Conservation (phyloP, 2,329 filamentous ascomycete genomes). For the Ceratocystis diversiconidia region DNA sequence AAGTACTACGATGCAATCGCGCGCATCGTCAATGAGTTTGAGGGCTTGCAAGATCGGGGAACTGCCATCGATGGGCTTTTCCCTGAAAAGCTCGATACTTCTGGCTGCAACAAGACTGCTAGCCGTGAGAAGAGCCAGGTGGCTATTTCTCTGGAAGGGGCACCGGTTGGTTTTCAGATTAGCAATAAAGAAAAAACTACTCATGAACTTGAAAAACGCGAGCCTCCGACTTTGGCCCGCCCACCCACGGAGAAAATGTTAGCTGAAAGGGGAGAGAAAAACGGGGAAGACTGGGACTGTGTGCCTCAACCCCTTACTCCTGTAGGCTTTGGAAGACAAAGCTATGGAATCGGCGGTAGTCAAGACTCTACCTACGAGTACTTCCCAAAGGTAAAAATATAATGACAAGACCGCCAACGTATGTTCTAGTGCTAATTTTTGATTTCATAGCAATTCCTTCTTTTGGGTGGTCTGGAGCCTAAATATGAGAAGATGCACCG, state of each 20-base stretch:
- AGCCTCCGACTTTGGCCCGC: background rate
- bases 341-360: slow-evolving; percentile 47
- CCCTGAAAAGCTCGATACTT: slow-evolving; percentile 60
- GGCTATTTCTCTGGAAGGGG: background rate
- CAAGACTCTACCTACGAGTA: slow-evolving; percentile 62
- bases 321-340: slow-evolving; percentile 31
- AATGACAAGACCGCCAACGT: background rate
- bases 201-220: background rate
- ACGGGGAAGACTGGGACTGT: slow-evolving; percentile 30
- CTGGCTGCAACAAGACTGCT: slow-evolving; percentile 55
- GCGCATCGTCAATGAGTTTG: slow-evolving; percentile 67
- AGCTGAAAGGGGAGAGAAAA: background rate
- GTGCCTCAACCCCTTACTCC: slow-evolving; percentile 44
- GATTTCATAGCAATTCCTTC: slow-evolving; percentile 45
- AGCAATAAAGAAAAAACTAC: background rate
- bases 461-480: slow-evolving; percentile 58
- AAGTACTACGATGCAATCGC: slow-evolving; percentile 86
- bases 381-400: slow-evolving; percentile 40
- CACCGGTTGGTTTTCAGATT: slow-evolving; percentile 7
- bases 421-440: slow-evolving; percentile 24
- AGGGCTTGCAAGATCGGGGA: slow-evolving; percentile 54
- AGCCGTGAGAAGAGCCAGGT: slow-evolving; percentile 20
- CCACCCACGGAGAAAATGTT: background rate
- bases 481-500: slow-evolving; percentile 65
- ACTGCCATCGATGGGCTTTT: slow-evolving; percentile 68